Evolutionary conservation across 306 rosid species (phyloP).

Genomic region (Acacia melanoxylon): DNA sequence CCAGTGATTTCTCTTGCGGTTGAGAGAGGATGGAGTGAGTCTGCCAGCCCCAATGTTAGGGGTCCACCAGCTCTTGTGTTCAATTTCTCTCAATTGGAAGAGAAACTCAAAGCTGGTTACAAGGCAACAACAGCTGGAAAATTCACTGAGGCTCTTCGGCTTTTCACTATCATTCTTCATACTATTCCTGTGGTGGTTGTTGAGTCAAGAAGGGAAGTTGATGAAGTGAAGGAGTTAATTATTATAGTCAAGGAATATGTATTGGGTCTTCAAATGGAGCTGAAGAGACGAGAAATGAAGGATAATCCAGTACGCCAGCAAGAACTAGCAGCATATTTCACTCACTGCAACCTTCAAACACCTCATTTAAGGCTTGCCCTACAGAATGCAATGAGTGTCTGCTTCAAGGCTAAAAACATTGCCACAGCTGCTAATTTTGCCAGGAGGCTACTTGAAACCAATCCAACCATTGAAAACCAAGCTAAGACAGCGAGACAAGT

Average conservation of each 20-base stretch:
- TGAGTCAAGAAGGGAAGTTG: constrained; percentile 92
- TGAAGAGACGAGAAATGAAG: constrained; percentile 70
- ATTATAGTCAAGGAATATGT: constrained; percentile 82
- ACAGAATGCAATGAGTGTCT: constrained; percentile 66
- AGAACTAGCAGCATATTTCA: constrained; percentile 96
- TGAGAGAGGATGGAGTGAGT: constrained; percentile 88
- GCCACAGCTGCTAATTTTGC: constrained; percentile 88
- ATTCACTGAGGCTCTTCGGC: constrained; percentile 72
- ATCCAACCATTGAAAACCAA: constrained; percentile 77
- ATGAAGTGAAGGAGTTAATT: constrained; percentile 88
- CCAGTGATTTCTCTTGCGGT: constrained; percentile 80
- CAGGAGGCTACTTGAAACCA: constrained; percentile 82
- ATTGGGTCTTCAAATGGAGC: constrained; percentile 80
- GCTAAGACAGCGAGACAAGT: constrained; percentile 89
- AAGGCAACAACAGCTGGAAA: constrained; percentile 81
- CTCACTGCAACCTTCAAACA: constrained; percentile 89
- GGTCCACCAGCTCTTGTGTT: constrained; percentile 81
- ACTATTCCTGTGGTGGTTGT: constrained; percentile 84
- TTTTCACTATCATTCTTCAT: constrained; percentile 72
- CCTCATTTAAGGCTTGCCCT: constrained; percentile 93
- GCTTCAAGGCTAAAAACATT: constrained; percentile 81
- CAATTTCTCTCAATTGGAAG: constrained; percentile 83
- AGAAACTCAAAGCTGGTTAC: constrained; percentile 87
- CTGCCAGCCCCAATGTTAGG: constrained; percentile 82
- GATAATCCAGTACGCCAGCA: constrained; percentile 75